Conservation (phyloP, 768 basidiomycete species). For the Pholiota conissans region DNA sequence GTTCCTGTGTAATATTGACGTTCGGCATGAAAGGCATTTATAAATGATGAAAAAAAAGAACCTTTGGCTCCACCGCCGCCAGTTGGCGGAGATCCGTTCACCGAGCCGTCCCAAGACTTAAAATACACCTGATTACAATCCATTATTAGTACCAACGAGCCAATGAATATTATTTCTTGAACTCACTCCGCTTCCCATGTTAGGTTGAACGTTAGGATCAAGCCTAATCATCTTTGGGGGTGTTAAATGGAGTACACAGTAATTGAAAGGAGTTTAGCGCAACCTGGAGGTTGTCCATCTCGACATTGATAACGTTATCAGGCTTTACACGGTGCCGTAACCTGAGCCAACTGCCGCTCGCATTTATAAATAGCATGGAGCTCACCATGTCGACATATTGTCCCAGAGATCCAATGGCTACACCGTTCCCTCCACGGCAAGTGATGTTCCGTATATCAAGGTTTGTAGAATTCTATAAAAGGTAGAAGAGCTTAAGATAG, state of each 20-base stretch:
- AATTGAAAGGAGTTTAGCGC: not conserved
- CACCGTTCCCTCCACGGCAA: constrained; percentile 60
- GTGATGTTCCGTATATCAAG: constrained; percentile 46
- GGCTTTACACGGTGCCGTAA: constrained; percentile 28
- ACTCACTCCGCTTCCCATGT: constrained; percentile 52
- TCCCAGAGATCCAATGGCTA: constrained; percentile 61
- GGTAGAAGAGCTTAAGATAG: not conserved
- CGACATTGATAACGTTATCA: constrained; percentile 55
- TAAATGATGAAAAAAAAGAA: constrained; percentile 11
- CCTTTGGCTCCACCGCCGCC: constrained; percentile 57
- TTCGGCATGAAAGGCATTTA: constrained; percentile 2
- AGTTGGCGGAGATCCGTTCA: constrained; percentile 53
- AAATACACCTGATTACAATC: constrained; percentile 46
- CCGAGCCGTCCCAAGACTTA: constrained; percentile 54
- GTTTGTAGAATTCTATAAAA: constrained; percentile 53
- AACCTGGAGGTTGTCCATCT: constrained; percentile 48
- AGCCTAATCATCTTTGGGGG: constrained; percentile 43
- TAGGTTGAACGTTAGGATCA: constrained; percentile 48
- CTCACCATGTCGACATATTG: constrained; percentile 54
- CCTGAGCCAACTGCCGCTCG: not conserved
- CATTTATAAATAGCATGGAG: not conserved
- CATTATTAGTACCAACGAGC: not conserved
- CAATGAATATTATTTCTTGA: not conserved
- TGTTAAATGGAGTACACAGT: not conserved
- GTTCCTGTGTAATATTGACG: constrained; percentile 29